Conservation (phyloP, 1,284 basidiomycete species). For the Peniophora sp. region DNA sequence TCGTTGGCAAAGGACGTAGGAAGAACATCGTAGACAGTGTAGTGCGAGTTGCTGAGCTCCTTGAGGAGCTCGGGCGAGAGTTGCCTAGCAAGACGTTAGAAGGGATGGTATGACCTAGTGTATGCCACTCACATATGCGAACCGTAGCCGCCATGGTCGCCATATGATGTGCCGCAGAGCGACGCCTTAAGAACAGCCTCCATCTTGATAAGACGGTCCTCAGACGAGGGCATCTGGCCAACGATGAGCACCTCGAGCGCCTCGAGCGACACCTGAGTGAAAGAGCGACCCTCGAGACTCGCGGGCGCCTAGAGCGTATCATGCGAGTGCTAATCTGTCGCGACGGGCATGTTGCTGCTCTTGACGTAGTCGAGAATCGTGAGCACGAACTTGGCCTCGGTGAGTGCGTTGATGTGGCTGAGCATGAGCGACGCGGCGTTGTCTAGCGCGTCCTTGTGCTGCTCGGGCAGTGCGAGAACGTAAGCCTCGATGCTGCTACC, state of each 20-base stretch:
- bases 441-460: slow-evolving; percentile 89
- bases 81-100: slow-evolving; percentile 32
- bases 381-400: slow-evolving; percentile 87
- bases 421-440: slow-evolving; percentile 83
- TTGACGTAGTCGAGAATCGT: slow-evolving; percentile 87
- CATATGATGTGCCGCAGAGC: slow-evolving; percentile 83
- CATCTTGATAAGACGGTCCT: slow-evolving; percentile 92
- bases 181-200: slow-evolving; percentile 88
- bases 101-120: not conserved
- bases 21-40: slow-evolving; percentile 96
- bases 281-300: slow-evolving; percentile 82
- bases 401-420: slow-evolving; percentile 92
- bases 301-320: slow-evolving; percentile 76
- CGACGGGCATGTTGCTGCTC: slow-evolving; percentile 63
- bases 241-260: slow-evolving; percentile 96
- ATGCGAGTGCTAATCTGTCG: slow-evolving; percentile 66
- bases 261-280: slow-evolving; percentile 86
- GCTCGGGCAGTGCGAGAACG: slow-evolving; percentile 85
- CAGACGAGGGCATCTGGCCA: slow-evolving; percentile 94
- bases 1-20: slow-evolving; percentile 92
- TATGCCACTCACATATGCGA: slow-evolving; percentile 37
- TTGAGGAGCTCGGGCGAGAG: slow-evolving; percentile 84
- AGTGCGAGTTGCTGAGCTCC: slow-evolving; percentile 93
- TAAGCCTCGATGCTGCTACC: slow-evolving; percentile 90
- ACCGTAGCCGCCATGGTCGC: slow-evolving; percentile 61